Base-by-base conservation (phyloP, 2,329 filamentous ascomycete genomes). In the Aspergillus aculeatus region DNA sequence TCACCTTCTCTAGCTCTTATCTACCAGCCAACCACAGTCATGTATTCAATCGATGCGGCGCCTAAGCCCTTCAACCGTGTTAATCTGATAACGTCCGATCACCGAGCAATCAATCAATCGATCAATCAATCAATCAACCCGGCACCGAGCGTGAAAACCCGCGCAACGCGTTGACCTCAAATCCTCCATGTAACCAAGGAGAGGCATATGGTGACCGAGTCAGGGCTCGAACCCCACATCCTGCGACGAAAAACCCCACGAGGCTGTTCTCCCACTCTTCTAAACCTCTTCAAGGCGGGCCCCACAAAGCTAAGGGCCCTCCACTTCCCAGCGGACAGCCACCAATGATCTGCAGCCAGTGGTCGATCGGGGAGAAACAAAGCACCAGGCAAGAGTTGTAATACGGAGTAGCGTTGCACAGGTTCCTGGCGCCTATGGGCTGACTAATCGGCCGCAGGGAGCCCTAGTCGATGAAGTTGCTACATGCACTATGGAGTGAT, bases 311-410 rank as follows among this genome's bases (percentile, higher is more conserved):
- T 1, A 16, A 19, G 38, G 38, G 41, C 41, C 6, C 48, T 47
- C 62, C 58, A 64, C 61, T 23, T 41, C 9, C 14, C 29, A 5
- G 41, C 23, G 14, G 35, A 21, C 19, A 38, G 47, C 52, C 58
- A 50, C 56, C 60, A 50, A 54, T 61, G 62, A 64, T 64, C 62
- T 64, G 61, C 62, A 61, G 50, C 53, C 57, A 60, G 57, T 57
- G 59, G 64, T 56, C 59, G 61, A 62, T 62, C 61, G 59, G 63
- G 57, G 54, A 63, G 47, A 19, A 35, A 62, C 54, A 54, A 60
- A 64, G 44, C 54, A 57, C 47, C 50, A 50, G 51, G 23, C 14
- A 12, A 19, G 32, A 35, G 32, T 4, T 35, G 11, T 9, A 23
- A 2, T 12, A 10, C 12, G 7, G 9, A 32, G 35, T 12, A n/a